Evolutionary conservation across 2,329 filamentous ascomycete species (phyloP).

Genomic region (Chaetomiaceae sp.): DNA sequence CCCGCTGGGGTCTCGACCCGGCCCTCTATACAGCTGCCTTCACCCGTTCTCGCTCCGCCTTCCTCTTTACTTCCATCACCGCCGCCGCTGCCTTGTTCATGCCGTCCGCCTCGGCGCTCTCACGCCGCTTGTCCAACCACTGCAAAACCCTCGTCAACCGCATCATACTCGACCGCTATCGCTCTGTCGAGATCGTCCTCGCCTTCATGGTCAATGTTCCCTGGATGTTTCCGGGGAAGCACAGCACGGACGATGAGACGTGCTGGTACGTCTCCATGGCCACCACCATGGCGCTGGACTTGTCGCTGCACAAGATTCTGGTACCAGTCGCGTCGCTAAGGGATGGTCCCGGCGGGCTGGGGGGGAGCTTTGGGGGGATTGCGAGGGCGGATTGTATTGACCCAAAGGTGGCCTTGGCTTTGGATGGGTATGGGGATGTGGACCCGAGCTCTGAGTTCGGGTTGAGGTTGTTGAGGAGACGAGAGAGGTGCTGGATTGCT

Average conservation of each 20-base stretch:
- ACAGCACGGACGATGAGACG: constrained; percentile 68
- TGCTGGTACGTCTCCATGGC: constrained; percentile 68
- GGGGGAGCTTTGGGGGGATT: constrained; percentile 34
- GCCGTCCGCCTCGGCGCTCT: constrained; percentile 58
- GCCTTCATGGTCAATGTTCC: constrained; percentile 73
- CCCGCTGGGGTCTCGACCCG: constrained; percentile 69
- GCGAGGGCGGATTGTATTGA: constrained; percentile 66
- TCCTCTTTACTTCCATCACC: constrained; percentile 67
- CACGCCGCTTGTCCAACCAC: constrained; percentile 61
- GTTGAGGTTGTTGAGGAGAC: constrained; percentile 55
- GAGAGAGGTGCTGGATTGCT: constrained; percentile 67
- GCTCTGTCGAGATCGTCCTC: constrained; percentile 69
- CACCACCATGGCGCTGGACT: constrained; percentile 62
- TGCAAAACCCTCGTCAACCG: constrained; percentile 58
- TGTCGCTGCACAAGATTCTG: constrained; percentile 67
- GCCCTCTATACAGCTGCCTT: constrained; percentile 61
- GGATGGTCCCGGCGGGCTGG: constrained; percentile 37
- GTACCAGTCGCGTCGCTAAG: constrained; percentile 48
- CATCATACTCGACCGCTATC: constrained; percentile 57
- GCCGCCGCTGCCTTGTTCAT: constrained; percentile 65
- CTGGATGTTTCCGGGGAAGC: constrained; percentile 66
- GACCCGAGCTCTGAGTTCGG: constrained; percentile 58
- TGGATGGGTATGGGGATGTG: constrained; percentile 64
- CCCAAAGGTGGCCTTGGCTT: constrained; percentile 57
- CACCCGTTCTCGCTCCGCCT: constrained; percentile 63